Evolutionary conservation across 2,329 filamentous ascomycete species (phyloP), one percentile per base, ranked within the genome.

Genomic region (Scleromitrula shiraiana): DNA sequence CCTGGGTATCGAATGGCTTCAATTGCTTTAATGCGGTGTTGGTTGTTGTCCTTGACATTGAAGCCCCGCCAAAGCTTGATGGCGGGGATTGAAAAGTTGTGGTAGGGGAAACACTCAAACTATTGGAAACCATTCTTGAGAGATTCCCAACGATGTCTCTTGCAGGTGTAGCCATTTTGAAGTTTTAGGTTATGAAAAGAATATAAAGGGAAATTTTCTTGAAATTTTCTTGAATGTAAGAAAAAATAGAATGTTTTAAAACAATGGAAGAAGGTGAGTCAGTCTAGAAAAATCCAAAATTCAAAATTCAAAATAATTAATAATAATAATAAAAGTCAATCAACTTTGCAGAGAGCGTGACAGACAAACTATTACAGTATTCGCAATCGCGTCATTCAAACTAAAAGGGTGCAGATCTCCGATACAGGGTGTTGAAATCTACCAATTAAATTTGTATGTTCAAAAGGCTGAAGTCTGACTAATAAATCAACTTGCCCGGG

Each of bases 1-100:
- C 91, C 64, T 91, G 82, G 19, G 89, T 93, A 64, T 91, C 84
- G 70, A 98, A 98, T 14, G 93, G 93, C 72, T 96, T 96, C 58
- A 98, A 72, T 58, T 84, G 84, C 70, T 95, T 96, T 8, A 71
- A 68, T 29, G 69, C 56, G 29, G 75, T 68, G 32, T 29, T 9
- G 6, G 43, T 23, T 35, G 67, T 66, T 33, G 65, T 67, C 56
- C 68, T 69, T 50, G 59, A 65, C 40, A 71, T 64, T 46, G 64
- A 68, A 49, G 49, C 62, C 54, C 69, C 68, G 56, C 75, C 72
- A 69, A 77, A 77, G 69, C 82, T 84, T 50, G 81, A 76, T 29
- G 80, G 71, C 27, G 83, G 83, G 55, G 86, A 90, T 63, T 85
- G 77, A 67, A 93, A 90, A 43, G 80, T 80, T 38, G 84, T 74